Base-by-base conservation (phyloP, 2,329 filamentous ascomycete species). In the Diaporthe eres region DNA sequence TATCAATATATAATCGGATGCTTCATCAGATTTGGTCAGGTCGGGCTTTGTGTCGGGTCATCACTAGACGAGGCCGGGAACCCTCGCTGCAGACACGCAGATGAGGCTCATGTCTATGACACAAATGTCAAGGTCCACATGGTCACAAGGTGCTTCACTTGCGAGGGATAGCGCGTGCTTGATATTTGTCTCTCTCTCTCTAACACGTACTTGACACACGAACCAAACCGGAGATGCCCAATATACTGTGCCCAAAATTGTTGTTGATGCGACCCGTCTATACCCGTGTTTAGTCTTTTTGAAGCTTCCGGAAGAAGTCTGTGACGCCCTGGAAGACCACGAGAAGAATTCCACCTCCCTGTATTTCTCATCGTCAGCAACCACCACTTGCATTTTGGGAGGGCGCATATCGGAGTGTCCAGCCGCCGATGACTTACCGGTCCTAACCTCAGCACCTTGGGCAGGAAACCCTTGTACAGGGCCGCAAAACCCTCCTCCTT, bases 391-490 rank as follows among this genome's bases (percentile, higher is more conserved):
- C 13, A 61, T 4, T 13, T 10, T 13, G 57, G 13, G 4, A 25
- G 4, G 25, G n/a, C 8, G 6, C 9, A 8, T 55, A 15, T 9
- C 15, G 13, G 28, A 17, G 10, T 17, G 4, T 39, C 12, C 77
- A 91, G 81, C 78, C 91, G 84, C 79, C 82, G 82, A 42, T 39
- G 10, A 79, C 80, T 71, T 76, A 80, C 85, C 85, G 94, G 94
- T 77, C 93, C 92, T 78, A 94, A 84, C 86, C 94, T 88, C 78
- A 98, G 88, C 49, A 98, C 97, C 91, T 99, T 99, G 80, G 97
- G 97, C 78, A 97, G 82, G 90, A 99, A 99, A 22, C 97, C 97
- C 90, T 98, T 99, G 90, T 99, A 99, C 76, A 99, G 88, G 53
- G 97, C 97, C 65, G 86, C 86, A 83, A 98, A 96, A 7, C 97